phyloP scores from a whole-genome alignment of 148 eudicot genomes.

The Salicornia ramosissima region DNA sequence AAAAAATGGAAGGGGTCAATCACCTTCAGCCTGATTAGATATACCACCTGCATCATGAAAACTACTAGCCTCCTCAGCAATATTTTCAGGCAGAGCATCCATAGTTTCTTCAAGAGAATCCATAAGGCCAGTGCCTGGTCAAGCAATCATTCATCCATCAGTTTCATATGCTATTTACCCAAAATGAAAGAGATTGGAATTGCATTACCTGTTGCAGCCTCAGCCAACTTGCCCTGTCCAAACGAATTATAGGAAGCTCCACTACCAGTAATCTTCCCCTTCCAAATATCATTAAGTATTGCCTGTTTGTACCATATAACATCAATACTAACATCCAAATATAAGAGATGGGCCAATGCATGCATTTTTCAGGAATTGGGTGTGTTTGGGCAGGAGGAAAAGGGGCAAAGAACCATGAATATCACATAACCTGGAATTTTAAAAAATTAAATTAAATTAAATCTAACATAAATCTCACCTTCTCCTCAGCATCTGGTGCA shows the following conservation, averaged over 20 bases:
- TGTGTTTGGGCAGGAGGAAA: not conserved
- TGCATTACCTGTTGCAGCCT: constrained; percentile 45
- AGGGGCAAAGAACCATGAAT: not conserved
- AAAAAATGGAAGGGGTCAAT: constrained; percentile 20
- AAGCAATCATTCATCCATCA: constrained; percentile 10
- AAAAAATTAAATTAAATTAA: not conserved
- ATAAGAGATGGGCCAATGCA: no score
- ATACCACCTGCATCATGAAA: no score
- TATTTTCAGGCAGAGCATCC: constrained; percentile 26
- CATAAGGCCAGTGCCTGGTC: constrained; percentile 33
- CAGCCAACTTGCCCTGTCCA: constrained; percentile 51
- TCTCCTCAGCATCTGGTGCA: constrained; percentile 69
- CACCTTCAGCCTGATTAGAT: constrained; percentile 39
- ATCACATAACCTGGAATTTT: not conserved
- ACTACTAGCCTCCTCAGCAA: constrained; percentile 34
- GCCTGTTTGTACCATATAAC: constrained; percentile 38
- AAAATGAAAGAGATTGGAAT: constrained; percentile 6
- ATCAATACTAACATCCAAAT: constrained; percentile 14
- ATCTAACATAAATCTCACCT: constrained; percentile 45
- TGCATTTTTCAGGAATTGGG: not conserved
- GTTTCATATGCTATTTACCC: not conserved
- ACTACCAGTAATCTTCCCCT: constrained; percentile 69
- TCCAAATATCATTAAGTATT: constrained; percentile 65
- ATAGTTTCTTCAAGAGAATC: constrained; percentile 31
- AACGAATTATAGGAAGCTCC: constrained; percentile 41